Evolutionary conservation across 2,329 filamentous ascomycete genomes (phyloP).

Genomic region (Alternaria sp.): DNA sequence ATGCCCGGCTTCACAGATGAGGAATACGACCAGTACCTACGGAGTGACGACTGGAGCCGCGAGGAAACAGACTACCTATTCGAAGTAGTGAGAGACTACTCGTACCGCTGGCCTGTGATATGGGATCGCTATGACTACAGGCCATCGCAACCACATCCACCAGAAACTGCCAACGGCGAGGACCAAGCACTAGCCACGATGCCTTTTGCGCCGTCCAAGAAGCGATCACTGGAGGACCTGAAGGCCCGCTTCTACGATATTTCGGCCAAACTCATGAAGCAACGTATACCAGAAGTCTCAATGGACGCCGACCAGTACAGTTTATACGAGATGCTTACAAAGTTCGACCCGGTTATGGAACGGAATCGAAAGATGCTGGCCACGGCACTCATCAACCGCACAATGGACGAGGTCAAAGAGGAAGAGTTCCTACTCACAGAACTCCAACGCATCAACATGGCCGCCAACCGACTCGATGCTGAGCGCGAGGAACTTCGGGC

Average conservation of each 20-base stretch:
- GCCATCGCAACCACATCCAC: constrained; percentile 42
- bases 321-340: constrained; percentile 84
- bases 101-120: constrained; percentile 89
- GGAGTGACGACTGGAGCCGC: constrained; percentile 82
- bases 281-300: constrained; percentile 50
- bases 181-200: constrained; percentile 41
- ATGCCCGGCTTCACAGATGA: constrained; percentile 85
- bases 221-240: constrained; percentile 84
- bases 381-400: constrained; percentile 77
- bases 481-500: constrained; percentile 88
- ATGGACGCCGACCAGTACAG: constrained; percentile 88
- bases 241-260: constrained; percentile 92
- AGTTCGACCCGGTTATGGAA: constrained; percentile 85
- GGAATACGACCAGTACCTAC: constrained; percentile 80
- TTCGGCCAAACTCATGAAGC: constrained; percentile 62
- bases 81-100: constrained; percentile 75
- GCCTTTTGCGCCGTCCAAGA: constrained; percentile 56
- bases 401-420: constrained; percentile 87
- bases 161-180: constrained; percentile 31
- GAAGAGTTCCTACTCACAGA: constrained; percentile 90
- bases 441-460: constrained; percentile 87
- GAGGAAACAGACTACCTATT: constrained; percentile 95
- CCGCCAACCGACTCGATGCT: constrained; percentile 84
- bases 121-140: constrained; percentile 90
- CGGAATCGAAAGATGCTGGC: constrained; percentile 84